Conservation (phyloP, 805 yeast species). For the Starmerella apicola region DNA sequence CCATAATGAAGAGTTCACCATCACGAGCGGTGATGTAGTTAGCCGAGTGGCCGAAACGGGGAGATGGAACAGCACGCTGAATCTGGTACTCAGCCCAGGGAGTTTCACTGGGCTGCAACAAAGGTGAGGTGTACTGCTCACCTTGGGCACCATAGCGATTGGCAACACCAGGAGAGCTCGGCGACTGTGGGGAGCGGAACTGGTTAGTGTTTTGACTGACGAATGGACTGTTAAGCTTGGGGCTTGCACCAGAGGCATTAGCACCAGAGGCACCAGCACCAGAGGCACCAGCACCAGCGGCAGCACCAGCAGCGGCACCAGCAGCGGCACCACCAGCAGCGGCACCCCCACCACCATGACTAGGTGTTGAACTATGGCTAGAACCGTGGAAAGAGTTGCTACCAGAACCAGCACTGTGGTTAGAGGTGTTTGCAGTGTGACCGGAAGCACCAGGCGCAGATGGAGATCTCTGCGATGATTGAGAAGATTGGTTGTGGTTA, state of each 20-base stretch:
- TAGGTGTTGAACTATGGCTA: not conserved
- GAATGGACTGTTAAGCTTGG: constrained; percentile 15
- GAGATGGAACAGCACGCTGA: constrained; percentile 60
- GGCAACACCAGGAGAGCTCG: not conserved
- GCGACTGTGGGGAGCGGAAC: not conserved
- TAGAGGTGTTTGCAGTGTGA: not conserved
- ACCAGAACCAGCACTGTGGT: not conserved
- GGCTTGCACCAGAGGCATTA: not conserved
- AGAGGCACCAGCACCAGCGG: constrained; percentile 1
- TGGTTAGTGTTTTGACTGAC: not conserved
- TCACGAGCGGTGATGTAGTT: constrained; percentile 64
- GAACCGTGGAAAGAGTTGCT: not conserved
- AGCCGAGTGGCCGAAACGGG: constrained; percentile 86
- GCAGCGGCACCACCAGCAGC: not conserved
- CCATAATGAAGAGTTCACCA: constrained; percentile 78
- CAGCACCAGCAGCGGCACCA: not conserved
- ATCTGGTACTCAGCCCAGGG: constrained; percentile 28
- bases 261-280: not conserved
- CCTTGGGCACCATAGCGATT: not conserved
- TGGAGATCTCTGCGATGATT: too few species aligned
- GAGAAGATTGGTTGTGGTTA: too few species aligned
- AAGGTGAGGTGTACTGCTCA: constrained; percentile 9
- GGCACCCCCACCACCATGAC: too few species aligned
- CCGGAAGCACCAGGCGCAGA: not conserved
- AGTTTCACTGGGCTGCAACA: constrained; percentile 19